Percentiles rank a stretch among this genome's conserved stretches.
phyloP scores from a whole-genome alignment of 768 basidiomycete species.

The Russula sp. region DNA sequence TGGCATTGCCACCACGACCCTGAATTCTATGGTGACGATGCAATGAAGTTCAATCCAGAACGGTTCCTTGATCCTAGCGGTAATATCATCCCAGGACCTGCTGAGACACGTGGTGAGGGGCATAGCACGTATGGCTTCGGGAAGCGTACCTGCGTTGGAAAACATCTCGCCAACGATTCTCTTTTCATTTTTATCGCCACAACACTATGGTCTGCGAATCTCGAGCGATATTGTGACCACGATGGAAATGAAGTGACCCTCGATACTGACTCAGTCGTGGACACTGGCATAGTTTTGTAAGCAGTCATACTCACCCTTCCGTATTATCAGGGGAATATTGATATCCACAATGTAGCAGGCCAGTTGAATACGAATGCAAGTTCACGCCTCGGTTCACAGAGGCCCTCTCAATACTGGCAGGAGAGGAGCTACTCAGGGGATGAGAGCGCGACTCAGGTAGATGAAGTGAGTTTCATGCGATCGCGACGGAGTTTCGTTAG shows the following conservation, averaged over 20 bases:
- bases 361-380: background rate
- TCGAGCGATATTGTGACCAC: conserved; percentile 10
- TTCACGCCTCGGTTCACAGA: background rate
- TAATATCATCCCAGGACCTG: background rate
- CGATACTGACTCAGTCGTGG: background rate
- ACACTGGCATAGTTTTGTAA: conserved; percentile 13
- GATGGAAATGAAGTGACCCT: conserved; percentile 6
- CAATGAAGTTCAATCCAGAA: conserved; percentile 21
- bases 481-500: too few relatives aligned
- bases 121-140: conserved; percentile 22
- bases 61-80: conserved; percentile 16
- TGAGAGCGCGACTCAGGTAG: background rate
- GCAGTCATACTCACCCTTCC: background rate
- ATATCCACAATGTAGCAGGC: background rate
- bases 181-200: conserved; percentile 24
- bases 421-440: background rate
- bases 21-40: conserved; percentile 16
- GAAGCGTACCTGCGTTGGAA: conserved; percentile 22
- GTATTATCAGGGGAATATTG: background rate
- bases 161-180: conserved; percentile 16
- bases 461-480: too few relatives aligned
- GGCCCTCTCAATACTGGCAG: background rate
- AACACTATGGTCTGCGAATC: conserved; percentile 22
- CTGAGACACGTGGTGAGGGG: conserved; percentile 7
- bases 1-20: conserved; percentile 12